Conservation (phyloP, 805 yeast species). For the Lipomyces yamanashiensis region DNA sequence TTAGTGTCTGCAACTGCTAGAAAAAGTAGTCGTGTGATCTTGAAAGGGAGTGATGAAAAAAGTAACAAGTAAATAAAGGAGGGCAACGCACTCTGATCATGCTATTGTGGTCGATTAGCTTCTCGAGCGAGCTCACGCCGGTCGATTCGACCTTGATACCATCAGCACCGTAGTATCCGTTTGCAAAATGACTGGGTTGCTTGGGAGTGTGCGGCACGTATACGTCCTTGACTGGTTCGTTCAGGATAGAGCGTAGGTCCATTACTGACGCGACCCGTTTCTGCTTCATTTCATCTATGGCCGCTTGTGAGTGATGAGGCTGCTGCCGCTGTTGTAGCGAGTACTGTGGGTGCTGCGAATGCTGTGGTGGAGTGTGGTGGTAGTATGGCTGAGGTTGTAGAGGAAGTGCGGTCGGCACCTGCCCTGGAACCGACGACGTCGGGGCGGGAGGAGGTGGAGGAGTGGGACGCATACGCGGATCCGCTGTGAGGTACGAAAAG, state of each 20-base stretch:
- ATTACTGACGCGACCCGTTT: constrained; percentile 28
- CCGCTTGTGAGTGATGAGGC: too few species aligned
- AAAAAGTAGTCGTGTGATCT: neutral
- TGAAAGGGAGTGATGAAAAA: neutral
- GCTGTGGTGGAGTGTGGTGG: too few species aligned
- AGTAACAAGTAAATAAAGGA: neutral
- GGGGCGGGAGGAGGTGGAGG: neutral
- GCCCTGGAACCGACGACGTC: too few species aligned
- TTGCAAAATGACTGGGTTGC: constrained; percentile 3
- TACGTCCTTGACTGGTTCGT: constrained; percentile 25
- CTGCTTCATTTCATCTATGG: neutral
- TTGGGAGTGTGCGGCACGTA: constrained; percentile 9
- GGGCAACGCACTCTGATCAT: constrained; percentile 23
- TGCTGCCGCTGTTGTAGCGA: too few species aligned
- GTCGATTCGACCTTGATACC: constrained; percentile 11
- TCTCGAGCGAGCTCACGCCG: constrained; percentile 4
- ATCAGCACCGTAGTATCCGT: neutral
- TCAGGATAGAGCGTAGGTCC: constrained; percentile 29
- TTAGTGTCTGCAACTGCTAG: neutral
- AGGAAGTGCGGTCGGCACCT: too few species aligned
- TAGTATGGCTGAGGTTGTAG: too few species aligned
- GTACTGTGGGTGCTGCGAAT: too few species aligned
- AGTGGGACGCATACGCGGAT: neutral
- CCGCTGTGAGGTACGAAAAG: constrained; percentile 1
- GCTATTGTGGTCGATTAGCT: constrained; percentile 13